These are phyloP conservation scores for Boletellus ananas DNA, from an alignment of 768 basidiomycete species.

Conservation along the genomic window DNA sequence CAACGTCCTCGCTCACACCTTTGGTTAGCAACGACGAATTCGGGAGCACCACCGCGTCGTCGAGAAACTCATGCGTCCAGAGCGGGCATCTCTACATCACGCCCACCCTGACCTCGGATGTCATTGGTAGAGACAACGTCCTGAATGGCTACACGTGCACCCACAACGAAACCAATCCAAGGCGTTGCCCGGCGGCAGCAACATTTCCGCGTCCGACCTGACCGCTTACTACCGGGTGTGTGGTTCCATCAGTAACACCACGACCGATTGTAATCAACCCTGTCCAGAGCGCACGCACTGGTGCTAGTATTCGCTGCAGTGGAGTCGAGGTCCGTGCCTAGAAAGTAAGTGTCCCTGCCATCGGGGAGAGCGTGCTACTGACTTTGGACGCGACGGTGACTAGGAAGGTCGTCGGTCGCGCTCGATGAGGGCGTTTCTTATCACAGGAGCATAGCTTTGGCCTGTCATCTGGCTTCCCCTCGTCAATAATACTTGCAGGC, in stretches of 20 bases:
- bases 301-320: constrained; percentile 73
- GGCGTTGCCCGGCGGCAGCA: constrained; percentile 21
- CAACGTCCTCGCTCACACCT: constrained; percentile 7
- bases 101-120: constrained; percentile 77
- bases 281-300: constrained; percentile 76
- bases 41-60: constrained; percentile 73
- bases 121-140: constrained; percentile 52
- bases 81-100: constrained; percentile 77
- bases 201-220: constrained; percentile 38
- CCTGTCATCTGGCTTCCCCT: constrained; percentile 84
- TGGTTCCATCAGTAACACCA: constrained; percentile 66
- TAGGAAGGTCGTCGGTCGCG: constrained; percentile 39
- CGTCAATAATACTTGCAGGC: constrained; percentile 58
- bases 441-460: constrained; percentile 41
- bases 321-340: constrained; percentile 80
- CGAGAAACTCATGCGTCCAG: constrained; percentile 70
- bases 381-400: constrained; percentile 38
- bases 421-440: background rate
- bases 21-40: constrained; percentile 66
- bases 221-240: constrained; percentile 56
- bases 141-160: constrained; percentile 68
- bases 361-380: constrained; percentile 1
- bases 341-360: constrained; percentile 37
- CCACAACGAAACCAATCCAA: constrained; percentile 48
- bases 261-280: constrained; percentile 76